Percentiles rank a stretch among this genome's conserved stretches.
These are phyloP conservation scores for Saussurea involucrata DNA, from an alignment of 129 eudicot species.

Conservation along the genomic window DNA sequence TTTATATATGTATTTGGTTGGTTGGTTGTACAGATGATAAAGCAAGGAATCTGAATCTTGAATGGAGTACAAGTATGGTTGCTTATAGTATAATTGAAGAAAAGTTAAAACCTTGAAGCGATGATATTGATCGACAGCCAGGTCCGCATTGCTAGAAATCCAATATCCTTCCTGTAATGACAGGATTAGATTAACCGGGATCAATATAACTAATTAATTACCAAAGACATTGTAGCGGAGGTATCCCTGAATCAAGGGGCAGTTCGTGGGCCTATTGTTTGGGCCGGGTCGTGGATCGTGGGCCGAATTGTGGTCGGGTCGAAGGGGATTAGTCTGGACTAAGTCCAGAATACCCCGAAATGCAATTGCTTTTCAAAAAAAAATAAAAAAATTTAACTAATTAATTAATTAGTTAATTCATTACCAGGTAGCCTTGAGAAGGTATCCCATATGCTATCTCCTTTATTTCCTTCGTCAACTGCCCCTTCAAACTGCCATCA, in stretches of 20 bases:
- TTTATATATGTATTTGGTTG: neutral
- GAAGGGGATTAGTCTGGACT: too few species aligned
- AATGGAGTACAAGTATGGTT: neutral
- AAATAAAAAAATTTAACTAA: neutral
- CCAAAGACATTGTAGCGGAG: too few species aligned
- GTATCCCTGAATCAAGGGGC: too few species aligned
- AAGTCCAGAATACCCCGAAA: too few species aligned
- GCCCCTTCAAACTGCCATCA: slow-evolving; percentile 88
- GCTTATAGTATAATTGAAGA: neutral
- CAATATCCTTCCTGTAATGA: slow-evolving; percentile 60
- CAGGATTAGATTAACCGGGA: too few species aligned
- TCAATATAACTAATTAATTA: too few species aligned
- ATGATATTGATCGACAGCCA: slow-evolving; percentile 95
- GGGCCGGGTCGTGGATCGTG: too few species aligned
- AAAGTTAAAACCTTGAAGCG: slow-evolving; percentile 62
- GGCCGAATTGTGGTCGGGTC: too few species aligned
- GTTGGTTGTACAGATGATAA: slow-evolving; percentile 12
- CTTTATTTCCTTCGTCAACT: slow-evolving; percentile 87
- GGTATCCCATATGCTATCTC: slow-evolving; percentile 91
- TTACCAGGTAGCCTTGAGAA: slow-evolving; percentile 69
- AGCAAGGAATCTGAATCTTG: neutral
- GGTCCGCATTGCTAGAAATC: slow-evolving; percentile 87
- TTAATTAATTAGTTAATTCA: neutral
- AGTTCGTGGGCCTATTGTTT: too few species aligned
- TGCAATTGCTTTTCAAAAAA: too few species aligned